Base-by-base conservation (phyloP, 2,329 filamentous ascomycete species). In the Elsinoe batatas region DNA sequence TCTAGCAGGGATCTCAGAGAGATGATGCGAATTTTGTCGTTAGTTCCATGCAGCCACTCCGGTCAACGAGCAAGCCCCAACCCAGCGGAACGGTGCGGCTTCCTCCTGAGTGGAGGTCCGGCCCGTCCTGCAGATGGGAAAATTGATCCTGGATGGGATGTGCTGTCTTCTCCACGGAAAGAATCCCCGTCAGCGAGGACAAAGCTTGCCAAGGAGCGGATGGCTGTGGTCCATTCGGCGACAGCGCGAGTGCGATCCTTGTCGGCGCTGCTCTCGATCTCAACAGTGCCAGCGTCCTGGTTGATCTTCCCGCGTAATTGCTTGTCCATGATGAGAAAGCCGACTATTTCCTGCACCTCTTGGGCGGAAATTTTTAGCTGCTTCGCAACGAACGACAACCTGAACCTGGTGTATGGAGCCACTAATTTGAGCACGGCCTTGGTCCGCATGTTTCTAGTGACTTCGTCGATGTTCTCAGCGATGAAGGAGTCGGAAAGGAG, bases 381-480 rank as follows among this genome's bases (percentile, higher is more conserved):
- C 64, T 85, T 84, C 26, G 90, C 90, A 62, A 98, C 89, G 78
- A 94, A 95, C 17, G 78, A 76, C 20, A 97, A 76, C 60, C 86
- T 88, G 80, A 97, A 95, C 53, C 90, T 84, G 5, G 88, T 94
- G 75, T 97, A 98, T 0, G 93, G 93, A 3, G 90, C 90, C 60
- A 97, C 93, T 20, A 97, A 78, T 72, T 93, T 95, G 60, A 95
- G 75, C 8, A 97, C 84, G 1, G 91, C 91, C 76, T 96, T 96
- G 61, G 91, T 97, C 55, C 93, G 87, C 86, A 98, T 95, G 71
- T 93, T 96, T 42, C 93, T 87, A 53, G 91, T 98, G 57, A 98
- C 91, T 73, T 98, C 93, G 70, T 97, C 93, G 63, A 98, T 98
- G 68, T 98, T 97, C 73, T 97, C 93, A 26, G 91, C 91, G 64